Percentiles rank a stretch among this genome's conserved stretches.
Conservation (phyloP, 2,329 filamentous ascomycete species). For the Clonostachys sp. region DNA sequence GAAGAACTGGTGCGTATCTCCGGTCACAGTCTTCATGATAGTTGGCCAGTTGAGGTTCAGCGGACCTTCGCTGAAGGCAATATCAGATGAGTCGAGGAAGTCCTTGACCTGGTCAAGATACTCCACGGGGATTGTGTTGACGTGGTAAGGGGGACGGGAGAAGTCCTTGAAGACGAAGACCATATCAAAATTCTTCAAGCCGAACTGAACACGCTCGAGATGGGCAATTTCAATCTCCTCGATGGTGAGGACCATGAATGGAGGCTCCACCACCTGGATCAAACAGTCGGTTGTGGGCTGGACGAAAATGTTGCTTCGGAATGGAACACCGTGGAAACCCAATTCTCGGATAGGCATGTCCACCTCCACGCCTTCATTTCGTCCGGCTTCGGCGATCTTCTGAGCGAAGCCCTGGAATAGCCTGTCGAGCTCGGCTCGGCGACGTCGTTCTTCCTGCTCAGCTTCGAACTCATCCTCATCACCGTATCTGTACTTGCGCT, state of each 20-base stretch:
- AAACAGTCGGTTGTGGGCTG: conserved; percentile 96
- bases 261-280: conserved; percentile 93
- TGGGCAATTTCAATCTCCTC: conserved; percentile 96
- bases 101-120: conserved; percentile 94
- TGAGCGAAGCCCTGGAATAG: conserved; percentile 95
- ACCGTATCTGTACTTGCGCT: conserved; percentile 94
- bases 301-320: conserved; percentile 91
- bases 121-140: conserved; percentile 98
- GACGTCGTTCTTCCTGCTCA: conserved; percentile 91
- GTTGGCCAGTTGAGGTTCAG: conserved; percentile 98
- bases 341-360: conserved; percentile 97
- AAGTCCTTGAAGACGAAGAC: conserved; percentile 99
- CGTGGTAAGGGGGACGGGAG: conserved; percentile 80
- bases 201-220: conserved; percentile 92
- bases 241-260: conserved; percentile 92
- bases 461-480: conserved; percentile 99
- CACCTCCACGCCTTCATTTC: conserved; percentile 84
- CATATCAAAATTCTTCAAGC: conserved; percentile 97
- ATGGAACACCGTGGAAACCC: conserved; percentile 93
- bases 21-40: conserved; percentile 98
- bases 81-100: conserved; percentile 93
- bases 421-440: conserved; percentile 86
- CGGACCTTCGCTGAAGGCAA: conserved; percentile 89
- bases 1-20: conserved; percentile 93
- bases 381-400: conserved; percentile 94